Evolutionary conservation across 345 rosid genomes (phyloP), one percentile per base, ranked within the genome.

Genomic region (Citrus maxima): DNA sequence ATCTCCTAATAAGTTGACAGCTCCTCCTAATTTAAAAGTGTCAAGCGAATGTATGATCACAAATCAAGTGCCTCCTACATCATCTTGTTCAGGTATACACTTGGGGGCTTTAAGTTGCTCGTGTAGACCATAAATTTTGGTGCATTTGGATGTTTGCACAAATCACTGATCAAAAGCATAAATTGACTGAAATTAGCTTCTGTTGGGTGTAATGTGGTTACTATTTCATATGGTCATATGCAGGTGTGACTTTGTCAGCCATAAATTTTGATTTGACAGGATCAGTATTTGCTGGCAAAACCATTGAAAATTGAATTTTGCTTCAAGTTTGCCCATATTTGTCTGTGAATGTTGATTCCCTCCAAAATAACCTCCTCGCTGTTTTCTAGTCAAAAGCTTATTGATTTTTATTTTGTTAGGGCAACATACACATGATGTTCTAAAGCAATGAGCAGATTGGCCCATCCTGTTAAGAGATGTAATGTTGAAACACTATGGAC

Each of bases 61-160:
- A 74, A 81, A 87, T 80, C 88, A 74, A 76, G 76, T 81, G 19
- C 82, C 83, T 70, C 56, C 80, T 58, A 84, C 78, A 54, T 40
- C 72, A 67, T 58, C 81, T 70, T 75, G 63, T 82, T 74, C 85
- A 88, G 93, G 92, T 92, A 86, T 73, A 37, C 32, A 19, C 25
- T n/a, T 1, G n/a, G 35, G n/a, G 13, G 38, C 60, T 9, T 32
- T 8, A 38, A 38, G 42, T 38, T 9, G 10, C 42, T 76, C 7
- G 4, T 10, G 22, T 49, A 16, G 21, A 75, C 67, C 25, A 30
- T 37, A n/a, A 24, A 25, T 67, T 79, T 67, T 42, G 63, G 56
- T 80, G 66, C 71, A 60, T 75, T 81, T 78, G 51, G 38, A 42
- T 46, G 6, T 25, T 62, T 74, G 32, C 37, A 12, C 8, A 22